phyloP scores from a whole-genome alignment of 1,284 basidiomycete species.

The Trichosporon ovoides region DNA sequence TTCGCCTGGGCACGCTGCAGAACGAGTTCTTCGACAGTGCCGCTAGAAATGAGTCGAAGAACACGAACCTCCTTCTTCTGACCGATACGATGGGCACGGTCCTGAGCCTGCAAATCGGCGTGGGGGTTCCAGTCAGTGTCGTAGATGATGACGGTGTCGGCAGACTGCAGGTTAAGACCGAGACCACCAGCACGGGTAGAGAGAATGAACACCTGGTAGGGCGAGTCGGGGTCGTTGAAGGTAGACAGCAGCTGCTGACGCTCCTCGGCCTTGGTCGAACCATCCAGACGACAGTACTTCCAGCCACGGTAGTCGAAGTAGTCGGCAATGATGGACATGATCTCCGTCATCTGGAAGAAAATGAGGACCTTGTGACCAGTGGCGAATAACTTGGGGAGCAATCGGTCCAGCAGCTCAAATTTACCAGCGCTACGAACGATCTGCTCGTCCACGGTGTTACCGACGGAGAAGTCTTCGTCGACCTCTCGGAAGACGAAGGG shows the following conservation, averaged over 20 bases:
- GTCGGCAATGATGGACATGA: constrained; percentile 99
- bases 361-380: constrained; percentile 87
- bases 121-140: constrained; percentile 84
- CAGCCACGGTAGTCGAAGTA: constrained; percentile 86
- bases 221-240: constrained; percentile 88
- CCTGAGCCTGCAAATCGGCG: constrained; percentile 82
- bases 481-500: constrained; percentile 95
- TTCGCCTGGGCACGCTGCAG: constrained; percentile 91
- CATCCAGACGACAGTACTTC: constrained; percentile 92
- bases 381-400: constrained; percentile 89
- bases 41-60: constrained; percentile 92
- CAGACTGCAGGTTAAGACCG: constrained; percentile 95
- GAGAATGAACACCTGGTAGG: constrained; percentile 89
- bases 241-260: constrained; percentile 81
- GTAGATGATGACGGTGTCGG: constrained; percentile 93
- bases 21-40: constrained; percentile 97
- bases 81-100: constrained; percentile 94
- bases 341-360: constrained; percentile 99
- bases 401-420: constrained; percentile 87
- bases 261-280: constrained; percentile 97
- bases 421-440: constrained; percentile 87
- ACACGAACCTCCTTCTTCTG: constrained; percentile 98
- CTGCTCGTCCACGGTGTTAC: constrained; percentile 70
- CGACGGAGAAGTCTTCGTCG: constrained; percentile 56
- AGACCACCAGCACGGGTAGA: constrained; percentile 97